Evolutionary conservation across 805 yeast species (phyloP), one percentile per base, ranked within the genome.

Genomic region (Torulaspora franciscae): DNA sequence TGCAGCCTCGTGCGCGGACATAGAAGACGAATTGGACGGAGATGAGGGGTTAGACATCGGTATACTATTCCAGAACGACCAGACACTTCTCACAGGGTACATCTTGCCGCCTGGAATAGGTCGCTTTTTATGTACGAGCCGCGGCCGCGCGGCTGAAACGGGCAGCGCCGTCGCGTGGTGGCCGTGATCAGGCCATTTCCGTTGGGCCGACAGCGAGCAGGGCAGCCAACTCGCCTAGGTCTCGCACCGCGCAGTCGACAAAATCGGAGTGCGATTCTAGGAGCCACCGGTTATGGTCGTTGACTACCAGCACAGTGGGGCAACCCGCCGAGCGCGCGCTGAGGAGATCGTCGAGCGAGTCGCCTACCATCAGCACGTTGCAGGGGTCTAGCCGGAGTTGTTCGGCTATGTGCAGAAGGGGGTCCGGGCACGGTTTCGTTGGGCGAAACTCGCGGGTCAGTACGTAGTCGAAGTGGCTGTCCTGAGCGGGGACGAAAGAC

Each of bases 341-440:
- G 33, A 55, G 64, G 80, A 83, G 78, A 55, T 83, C 90, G 61
- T 83, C 89, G 32, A 69, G 61, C 0, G 88, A 82, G 57, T 83
- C 89, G 9, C 90, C 90, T 11, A 83, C 83, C 89, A 83, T 83
- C 5, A 81, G 57, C 25, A 82, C 49, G 32, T 74, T 67, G 13
- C 61, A 51, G 0, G 84, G 77, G 1, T 61, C 13, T 75, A 39
- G 1, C 68, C 69, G 80, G 84, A 77, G 27, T 3, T 54, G 40
- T 30, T 66, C 47, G 2, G 81, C 76, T 19, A 83, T 81, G 50
- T 79, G 76, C 15, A 76, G 57, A 32, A 83, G 58, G 2, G 88
- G 86, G 35, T 73, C 76, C 0, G 86, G 85, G 8, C 76, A 69
- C 1, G 89, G 89, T 55, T 83, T 83, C 11, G 88, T 77, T 0